phyloP scores from a whole-genome alignment of 805 yeast genomes.

The Jamesozyma jinghongensis region DNA sequence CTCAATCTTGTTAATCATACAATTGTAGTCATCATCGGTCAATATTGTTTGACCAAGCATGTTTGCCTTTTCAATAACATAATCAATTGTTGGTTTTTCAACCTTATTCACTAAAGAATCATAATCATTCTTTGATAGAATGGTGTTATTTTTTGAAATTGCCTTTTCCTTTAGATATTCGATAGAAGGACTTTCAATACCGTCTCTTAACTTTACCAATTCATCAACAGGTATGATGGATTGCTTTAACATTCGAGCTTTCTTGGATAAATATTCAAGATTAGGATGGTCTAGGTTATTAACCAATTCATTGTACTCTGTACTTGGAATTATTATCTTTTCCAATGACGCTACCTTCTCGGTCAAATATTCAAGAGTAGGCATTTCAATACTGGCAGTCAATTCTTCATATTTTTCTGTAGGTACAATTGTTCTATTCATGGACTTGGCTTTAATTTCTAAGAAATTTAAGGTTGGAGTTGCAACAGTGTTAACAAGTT shows the following conservation, averaged over 20 bases:
- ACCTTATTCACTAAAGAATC: background rate
- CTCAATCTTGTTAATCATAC: background rate
- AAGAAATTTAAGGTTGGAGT: conserved; percentile 13
- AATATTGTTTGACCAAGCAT: background rate
- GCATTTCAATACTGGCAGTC: conserved; percentile 7
- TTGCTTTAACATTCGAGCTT: conserved; percentile 4
- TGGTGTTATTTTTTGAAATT: conserved; percentile 12
- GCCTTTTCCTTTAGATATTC: conserved; percentile 6
- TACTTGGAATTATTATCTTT: background rate
- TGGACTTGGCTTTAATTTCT: conserved; percentile 4
- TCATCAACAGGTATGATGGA: conserved; percentile 2
- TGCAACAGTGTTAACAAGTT: conserved; percentile 2
- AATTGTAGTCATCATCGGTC: background rate
- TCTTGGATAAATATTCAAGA: conserved; percentile 4
- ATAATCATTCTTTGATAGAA: background rate
- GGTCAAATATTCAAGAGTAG: conserved; percentile 25
- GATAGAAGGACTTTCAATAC: conserved; percentile 5
- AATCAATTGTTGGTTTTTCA: background rate
- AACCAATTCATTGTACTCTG: conserved; percentile 6
- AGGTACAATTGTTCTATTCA: conserved; percentile 15
- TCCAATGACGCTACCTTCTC: conserved; percentile 27
- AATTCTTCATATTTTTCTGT: conserved; percentile 10
- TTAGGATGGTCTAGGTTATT: background rate
- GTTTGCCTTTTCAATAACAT: background rate
- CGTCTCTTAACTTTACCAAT: conserved; percentile 1